Conservation (phyloP, 805 yeast species). For the Candida nitratophila region DNA sequence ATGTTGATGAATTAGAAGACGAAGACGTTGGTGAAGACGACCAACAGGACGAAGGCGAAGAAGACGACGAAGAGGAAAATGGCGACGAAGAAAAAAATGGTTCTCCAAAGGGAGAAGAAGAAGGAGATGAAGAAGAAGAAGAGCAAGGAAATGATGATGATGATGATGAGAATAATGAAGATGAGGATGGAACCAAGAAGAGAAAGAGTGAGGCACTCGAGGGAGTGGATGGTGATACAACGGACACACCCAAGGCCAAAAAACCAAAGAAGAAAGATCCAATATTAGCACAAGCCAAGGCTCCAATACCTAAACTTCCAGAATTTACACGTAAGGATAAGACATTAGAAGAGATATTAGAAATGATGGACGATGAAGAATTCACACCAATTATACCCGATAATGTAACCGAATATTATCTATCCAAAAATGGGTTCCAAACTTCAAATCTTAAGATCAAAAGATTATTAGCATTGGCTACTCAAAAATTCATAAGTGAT, state of each 20-base stretch:
- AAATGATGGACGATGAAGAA: constrained; percentile 89
- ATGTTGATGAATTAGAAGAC: constrained; percentile 10
- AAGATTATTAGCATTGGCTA: constrained; percentile 84
- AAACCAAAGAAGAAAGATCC: constrained; percentile 21
- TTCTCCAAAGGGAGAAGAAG: neutral
- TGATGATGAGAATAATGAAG: neutral
- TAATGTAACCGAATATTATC: constrained; percentile 88
- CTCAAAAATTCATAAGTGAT: constrained; percentile 91
- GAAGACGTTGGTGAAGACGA: constrained; percentile 7
- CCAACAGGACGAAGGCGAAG: neutral
- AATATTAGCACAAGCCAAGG: constrained; percentile 18
- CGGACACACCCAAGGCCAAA: constrained; percentile 9
- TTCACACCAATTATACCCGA: constrained; percentile 96
- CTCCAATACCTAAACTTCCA: constrained; percentile 45
- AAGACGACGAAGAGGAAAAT: neutral
- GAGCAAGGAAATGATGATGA: constrained; percentile 1
- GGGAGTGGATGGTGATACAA: constrained; percentile 2
- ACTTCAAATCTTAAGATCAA: constrained; percentile 73
- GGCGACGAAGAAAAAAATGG: too few species aligned
- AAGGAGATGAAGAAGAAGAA: neutral
- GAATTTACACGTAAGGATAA: constrained; percentile 73
- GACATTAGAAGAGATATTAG: constrained; percentile 74
- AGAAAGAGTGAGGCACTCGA: neutral
- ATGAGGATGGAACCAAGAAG: neutral
- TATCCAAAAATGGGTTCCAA: constrained; percentile 78